A percentile compares a stretch with the other conserved stretches of the same genome.
Evolutionary conservation across 441 rosid species (phyloP).

Genomic region (Eutrema salsugineum): DNA sequence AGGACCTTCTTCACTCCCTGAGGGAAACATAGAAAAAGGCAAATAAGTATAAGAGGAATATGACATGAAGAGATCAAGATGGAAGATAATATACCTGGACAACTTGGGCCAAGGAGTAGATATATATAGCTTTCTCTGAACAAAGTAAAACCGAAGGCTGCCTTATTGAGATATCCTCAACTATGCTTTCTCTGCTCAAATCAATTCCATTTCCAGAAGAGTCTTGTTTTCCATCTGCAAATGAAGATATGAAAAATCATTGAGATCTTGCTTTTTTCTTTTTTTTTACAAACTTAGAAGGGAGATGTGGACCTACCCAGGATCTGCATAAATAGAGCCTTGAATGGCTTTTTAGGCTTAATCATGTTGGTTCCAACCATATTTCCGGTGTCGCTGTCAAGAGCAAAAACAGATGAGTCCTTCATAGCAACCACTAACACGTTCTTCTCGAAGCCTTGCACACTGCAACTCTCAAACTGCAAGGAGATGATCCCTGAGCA

Average conservation of each 20-base stretch:
- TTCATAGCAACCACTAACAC: conserved; percentile 67
- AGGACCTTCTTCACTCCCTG: conserved; percentile 78
- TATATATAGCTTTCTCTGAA: conserved; percentile 84
- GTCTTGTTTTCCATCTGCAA: conserved; percentile 53
- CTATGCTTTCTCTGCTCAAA: conserved; percentile 33
- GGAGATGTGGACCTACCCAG: conserved; percentile 43
- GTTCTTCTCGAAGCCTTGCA: conserved; percentile 85
- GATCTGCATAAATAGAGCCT: conserved; percentile 73
- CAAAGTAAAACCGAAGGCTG: conserved; percentile 64
- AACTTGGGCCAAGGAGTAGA: conserved; percentile 68
- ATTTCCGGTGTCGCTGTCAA: conserved; percentile 74
- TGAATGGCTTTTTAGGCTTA: conserved; percentile 84
- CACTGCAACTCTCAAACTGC: conserved; percentile 63
- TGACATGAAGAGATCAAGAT: background rate
- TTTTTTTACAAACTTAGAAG: background rate
- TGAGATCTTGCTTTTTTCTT: background rate
- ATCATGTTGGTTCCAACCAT: conserved; percentile 54
- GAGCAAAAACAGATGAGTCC: conserved; percentile 76
- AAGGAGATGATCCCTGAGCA: conserved; percentile 63
- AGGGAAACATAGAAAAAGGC: background rate
- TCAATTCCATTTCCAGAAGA: conserved; percentile 34
- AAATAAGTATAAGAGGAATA: background rate
- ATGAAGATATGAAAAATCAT: conserved; percentile 1
- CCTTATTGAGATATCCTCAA: conserved; percentile 44
- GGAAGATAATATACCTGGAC: conserved; percentile 35